Base-by-base conservation (phyloP, 1,139 yeast species). In the Scheffersomyces lignicola region DNA sequence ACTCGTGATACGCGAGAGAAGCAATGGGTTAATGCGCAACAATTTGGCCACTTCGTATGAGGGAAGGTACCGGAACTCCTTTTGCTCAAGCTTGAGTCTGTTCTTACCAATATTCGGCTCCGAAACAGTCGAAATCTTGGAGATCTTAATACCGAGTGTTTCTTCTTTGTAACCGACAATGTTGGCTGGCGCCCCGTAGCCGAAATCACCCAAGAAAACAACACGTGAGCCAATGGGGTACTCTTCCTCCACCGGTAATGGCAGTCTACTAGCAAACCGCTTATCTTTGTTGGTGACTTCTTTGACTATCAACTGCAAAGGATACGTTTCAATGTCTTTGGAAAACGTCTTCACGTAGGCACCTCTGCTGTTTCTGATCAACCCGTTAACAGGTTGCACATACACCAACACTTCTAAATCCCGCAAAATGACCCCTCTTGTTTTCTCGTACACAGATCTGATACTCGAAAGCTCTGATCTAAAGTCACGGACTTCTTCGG, bases 171-270 rank as follows among this genome's bases (percentile, higher is more conserved):
- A 75, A 1, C 87, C 95, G 34, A 73, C 78, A 33, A 92, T 76
- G 16, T 72, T 71, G 10, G 94, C 90, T 34, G 95, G 84, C 18
- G 88, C 76, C 33, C 98, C 98, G 54, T 87, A 92, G 3, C 90
- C 95, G 61, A 80, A 80, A 25, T 84, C 89, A 26, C 97, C 96
- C 42, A 92, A 68, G 54, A 87, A 87, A n/a, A 90, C 76, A 25
- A 82, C 92, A 38, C 78, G 78, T 0, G 86, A 73, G 13, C 76
- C 81, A 5, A 74, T 40, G 16, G 97, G 97, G 60, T 76, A 92
- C 56, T 92, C 97, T 45, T 84, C 78, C 7, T 78, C 81, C 40
- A 92, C 69, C 8, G 97, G 89, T 34, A 78, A 55, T 3, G 97
- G 89, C 2, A 83, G 78, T 45, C 81, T 79, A 48, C 88, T 88